phyloP scores from a whole-genome alignment of 2,329 filamentous ascomycete species.

The Clonostachys sp. region DNA sequence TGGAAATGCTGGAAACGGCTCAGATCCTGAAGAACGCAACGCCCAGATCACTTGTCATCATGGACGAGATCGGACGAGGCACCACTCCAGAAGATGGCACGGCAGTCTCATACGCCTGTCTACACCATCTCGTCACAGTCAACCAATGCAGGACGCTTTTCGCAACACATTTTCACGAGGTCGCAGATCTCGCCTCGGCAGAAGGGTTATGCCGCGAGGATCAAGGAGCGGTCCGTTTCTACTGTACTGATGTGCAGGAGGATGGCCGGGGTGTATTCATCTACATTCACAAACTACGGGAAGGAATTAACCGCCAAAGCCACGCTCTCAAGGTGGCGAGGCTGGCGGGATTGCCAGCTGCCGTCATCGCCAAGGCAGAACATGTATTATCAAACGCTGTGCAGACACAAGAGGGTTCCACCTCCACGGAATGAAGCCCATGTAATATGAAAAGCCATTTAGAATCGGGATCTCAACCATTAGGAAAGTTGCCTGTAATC shows the following conservation, averaged over 20 bases:
- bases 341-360: conserved; percentile 75
- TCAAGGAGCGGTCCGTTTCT: conserved; percentile 56
- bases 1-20: conserved; percentile 97
- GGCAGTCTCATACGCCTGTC: conserved; percentile 82
- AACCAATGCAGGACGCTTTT: conserved; percentile 82
- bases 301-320: conserved; percentile 78
- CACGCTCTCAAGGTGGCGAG: conserved; percentile 94
- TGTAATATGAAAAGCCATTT: background rate
- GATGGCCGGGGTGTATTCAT: conserved; percentile 67
- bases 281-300: conserved; percentile 78
- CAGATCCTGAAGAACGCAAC: conserved; percentile 85
- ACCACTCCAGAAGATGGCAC: conserved; percentile 91
- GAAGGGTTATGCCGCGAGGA: conserved; percentile 32
- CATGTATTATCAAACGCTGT: no score
- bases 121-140: conserved; percentile 75
- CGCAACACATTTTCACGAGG: conserved; percentile 87
- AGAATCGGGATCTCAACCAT: background rate
- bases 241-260: conserved; percentile 87
- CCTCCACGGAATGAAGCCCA: no score
- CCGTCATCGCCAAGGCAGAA: conserved; percentile 63
- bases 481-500: background rate
- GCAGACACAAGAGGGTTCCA: no score
- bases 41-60: conserved; percentile 82
- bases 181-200: conserved; percentile 70
- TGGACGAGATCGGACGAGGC: conserved; percentile 95